A percentile compares a stretch with the other conserved stretches of the same genome.
These are phyloP conservation scores for Lolium rigidum DNA, from an alignment of 176 grass and related monocot genomes.

Conservation along the genomic window DNA sequence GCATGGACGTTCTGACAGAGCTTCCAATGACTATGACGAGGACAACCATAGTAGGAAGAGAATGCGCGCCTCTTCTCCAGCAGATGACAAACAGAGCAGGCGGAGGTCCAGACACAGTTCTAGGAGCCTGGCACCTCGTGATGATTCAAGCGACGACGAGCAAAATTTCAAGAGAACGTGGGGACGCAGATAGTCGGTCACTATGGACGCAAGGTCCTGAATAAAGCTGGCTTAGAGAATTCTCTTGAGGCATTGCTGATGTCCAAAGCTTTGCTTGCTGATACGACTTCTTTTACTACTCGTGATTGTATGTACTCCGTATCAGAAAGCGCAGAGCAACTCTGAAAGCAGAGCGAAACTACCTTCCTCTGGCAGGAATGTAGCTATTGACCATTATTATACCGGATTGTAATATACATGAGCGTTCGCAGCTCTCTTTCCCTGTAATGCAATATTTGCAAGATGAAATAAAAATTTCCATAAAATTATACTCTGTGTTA, in stretches of 20 bases:
- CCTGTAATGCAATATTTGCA: not conserved
- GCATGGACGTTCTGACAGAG: constrained; percentile 25
- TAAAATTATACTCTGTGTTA: not conserved
- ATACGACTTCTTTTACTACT: not conserved
- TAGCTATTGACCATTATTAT: not conserved
- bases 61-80: constrained; percentile 15
- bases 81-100: constrained; percentile 2
- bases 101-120: constrained; percentile 38
- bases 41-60: constrained; percentile 45
- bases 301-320: constrained; percentile 26
- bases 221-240: not conserved
- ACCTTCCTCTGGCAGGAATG: not conserved
- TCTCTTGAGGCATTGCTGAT: constrained; percentile 4
- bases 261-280: not conserved
- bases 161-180: constrained; percentile 59
- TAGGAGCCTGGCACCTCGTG: constrained; percentile 15
- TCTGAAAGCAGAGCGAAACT: not conserved
- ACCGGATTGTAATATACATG: not conserved
- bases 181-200: constrained; percentile 33
- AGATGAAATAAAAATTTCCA: constrained; percentile 13
- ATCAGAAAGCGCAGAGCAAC: not conserved
- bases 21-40: constrained; percentile 7
- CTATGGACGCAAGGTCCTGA: constrained; percentile 19
- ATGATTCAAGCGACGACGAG: constrained; percentile 55
- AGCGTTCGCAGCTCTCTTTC: constrained; percentile 6